phyloP scores from a whole-genome alignment of 768 basidiomycete species.

The Chalciporus pseudorubinellus region DNA sequence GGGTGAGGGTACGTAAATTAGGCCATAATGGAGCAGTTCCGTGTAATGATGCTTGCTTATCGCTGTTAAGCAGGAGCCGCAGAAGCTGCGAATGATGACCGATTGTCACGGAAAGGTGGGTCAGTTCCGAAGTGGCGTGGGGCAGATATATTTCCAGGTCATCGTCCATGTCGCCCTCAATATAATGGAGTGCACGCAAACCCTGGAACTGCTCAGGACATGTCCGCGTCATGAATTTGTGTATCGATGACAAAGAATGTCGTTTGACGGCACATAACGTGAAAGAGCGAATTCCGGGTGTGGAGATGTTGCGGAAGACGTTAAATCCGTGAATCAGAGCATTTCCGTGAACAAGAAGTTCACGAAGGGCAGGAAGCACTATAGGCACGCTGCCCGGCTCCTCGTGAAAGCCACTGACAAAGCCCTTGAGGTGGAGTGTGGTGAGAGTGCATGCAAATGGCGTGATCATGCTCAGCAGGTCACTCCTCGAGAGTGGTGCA shows the following conservation, averaged over 20 bases:
- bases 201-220: conserved; percentile 35
- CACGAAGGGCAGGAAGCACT: conserved; percentile 29
- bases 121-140: conserved; percentile 33
- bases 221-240: conserved; percentile 35
- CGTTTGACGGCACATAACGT: conserved; percentile 27
- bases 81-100: conserved; percentile 31
- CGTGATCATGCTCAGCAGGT: conserved; percentile 30
- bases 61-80: conserved; percentile 33
- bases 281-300: conserved; percentile 26
- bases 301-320: conserved; percentile 35
- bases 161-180: conserved; percentile 35
- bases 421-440: conserved; percentile 32
- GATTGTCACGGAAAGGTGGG: conserved; percentile 34
- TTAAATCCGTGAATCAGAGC: conserved; percentile 33
- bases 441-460: conserved; percentile 28
- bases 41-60: conserved; percentile 33
- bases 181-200: conserved; percentile 31
- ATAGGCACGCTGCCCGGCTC: conserved; percentile 33
- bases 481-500: conserved; percentile 26
- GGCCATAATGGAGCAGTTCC: conserved; percentile 32
- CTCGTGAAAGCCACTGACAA: conserved; percentile 32
- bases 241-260: conserved; percentile 31
- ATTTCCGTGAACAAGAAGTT: conserved; percentile 32
- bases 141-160: conserved; percentile 36
- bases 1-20: conserved; percentile 29